Evolutionary conservation across 768 basidiomycete species (phyloP).

Genomic region (Mycena leptocephala): DNA sequence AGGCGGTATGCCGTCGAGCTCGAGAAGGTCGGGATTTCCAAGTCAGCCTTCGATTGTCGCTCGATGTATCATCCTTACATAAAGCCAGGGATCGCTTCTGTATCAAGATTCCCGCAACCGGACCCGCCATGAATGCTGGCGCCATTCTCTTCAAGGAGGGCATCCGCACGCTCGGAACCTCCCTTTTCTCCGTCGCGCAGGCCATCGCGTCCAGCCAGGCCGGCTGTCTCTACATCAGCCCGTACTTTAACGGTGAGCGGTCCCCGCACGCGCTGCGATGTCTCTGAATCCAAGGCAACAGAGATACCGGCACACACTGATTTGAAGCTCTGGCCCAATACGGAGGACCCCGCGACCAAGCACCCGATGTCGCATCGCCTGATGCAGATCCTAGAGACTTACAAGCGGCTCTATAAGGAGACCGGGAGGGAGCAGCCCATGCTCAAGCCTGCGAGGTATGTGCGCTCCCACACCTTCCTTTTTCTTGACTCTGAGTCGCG

Average conservation of each 20-base stretch:
- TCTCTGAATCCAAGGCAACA: too few relatives aligned
- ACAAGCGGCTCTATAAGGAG: conserved; percentile 51
- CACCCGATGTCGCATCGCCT: conserved; percentile 54
- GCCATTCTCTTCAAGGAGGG: conserved; percentile 55
- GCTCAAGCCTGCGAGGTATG: conserved; percentile 32
- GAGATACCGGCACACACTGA: conserved; percentile 56
- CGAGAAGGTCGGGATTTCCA: conserved; percentile 51
- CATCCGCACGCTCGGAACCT: conserved; percentile 64
- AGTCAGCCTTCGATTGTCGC: background rate
- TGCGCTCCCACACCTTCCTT: background rate
- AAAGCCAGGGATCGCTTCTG: conserved; percentile 54
- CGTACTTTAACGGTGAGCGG: conserved; percentile 62
- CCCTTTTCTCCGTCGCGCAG: conserved; percentile 62
- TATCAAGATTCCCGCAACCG: conserved; percentile 66
- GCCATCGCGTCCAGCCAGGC: conserved; percentile 64
- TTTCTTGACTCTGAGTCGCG: background rate
- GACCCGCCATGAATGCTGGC: conserved; percentile 60
- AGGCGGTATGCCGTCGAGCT: conserved; percentile 49
- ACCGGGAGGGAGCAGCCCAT: conserved; percentile 54
- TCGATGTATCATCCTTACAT: background rate
- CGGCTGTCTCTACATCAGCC: conserved; percentile 60
- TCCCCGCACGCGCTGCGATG: too few relatives aligned
- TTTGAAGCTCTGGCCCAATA: conserved; percentile 48
- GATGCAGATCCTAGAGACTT: conserved; percentile 36
- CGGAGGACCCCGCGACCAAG: conserved; percentile 49